phyloP scores from a whole-genome alignment of 2,329 filamentous ascomycete genomes.

The Setomelanomma holmii region DNA sequence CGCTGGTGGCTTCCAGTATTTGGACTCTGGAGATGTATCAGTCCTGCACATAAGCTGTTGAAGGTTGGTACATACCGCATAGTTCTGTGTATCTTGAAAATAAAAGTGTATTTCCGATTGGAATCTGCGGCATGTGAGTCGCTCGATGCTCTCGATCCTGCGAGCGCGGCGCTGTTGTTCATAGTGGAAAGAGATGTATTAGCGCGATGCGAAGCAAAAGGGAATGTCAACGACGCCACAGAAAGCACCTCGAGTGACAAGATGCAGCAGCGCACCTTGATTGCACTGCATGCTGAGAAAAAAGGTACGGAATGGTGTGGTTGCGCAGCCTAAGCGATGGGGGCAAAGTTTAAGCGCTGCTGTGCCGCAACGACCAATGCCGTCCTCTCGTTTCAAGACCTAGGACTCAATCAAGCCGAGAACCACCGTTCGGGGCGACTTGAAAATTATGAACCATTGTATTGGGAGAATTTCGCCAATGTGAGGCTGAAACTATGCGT shows the following conservation, averaged over 20 bases:
- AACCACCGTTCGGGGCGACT: background rate
- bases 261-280: background rate
- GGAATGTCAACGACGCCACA: background rate
- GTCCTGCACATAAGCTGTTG: background rate
- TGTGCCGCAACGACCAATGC: slow-evolving; percentile 10
- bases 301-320: background rate
- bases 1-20: slow-evolving; percentile 4
- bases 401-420: slow-evolving; percentile 1
- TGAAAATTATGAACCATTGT: background rate
- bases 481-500: background rate
- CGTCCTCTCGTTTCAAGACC: background rate
- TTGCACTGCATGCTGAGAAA: background rate
- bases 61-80: background rate
- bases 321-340: background rate
- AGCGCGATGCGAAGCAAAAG: background rate
- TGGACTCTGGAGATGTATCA: background rate
- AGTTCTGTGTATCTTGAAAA: background rate
- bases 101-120: background rate
- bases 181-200: background rate
- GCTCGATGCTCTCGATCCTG: background rate
- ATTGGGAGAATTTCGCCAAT: slow-evolving; percentile 1
- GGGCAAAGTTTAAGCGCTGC: background rate
- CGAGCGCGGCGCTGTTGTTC: background rate
- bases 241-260: background rate
- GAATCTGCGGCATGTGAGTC: background rate